Percentiles rank a stretch among this genome's conserved stretches.
Conservation (phyloP, 441 rosid species). For the Monsonia emarginata region DNA sequence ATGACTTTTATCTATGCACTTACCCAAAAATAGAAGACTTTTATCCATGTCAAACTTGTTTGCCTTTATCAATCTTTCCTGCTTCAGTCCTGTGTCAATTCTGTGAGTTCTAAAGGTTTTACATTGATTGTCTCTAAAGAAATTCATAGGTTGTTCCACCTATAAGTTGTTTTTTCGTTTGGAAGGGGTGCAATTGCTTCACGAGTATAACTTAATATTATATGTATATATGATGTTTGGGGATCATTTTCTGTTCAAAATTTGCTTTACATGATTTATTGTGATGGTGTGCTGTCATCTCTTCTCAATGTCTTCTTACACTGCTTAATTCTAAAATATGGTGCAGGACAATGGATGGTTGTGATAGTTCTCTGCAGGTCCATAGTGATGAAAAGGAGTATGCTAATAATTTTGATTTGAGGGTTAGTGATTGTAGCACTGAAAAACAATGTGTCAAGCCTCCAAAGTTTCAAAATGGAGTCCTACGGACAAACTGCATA, state of each 20-base stretch:
- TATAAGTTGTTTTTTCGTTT: neutral
- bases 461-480: conserved; percentile 68
- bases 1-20: neutral
- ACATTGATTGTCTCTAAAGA: neutral
- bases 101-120: neutral
- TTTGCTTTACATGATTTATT: neutral
- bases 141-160: neutral
- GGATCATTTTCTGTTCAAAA: neutral
- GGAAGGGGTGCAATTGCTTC: neutral
- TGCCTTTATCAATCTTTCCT: neutral
- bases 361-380: conserved; percentile 29
- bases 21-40: too few species aligned
- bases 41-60: too few species aligned
- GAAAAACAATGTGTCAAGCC: conserved; percentile 43
- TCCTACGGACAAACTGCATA: conserved; percentile 92
- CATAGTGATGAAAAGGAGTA: conserved; percentile 37
- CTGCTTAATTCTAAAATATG: conserved; percentile 15
- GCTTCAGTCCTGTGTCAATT: neutral
- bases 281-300: neutral
- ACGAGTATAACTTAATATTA: neutral
- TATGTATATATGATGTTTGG: neutral
- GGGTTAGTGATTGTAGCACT: conserved; percentile 27
- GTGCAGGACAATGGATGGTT: conserved; percentile 36
- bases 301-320: neutral
- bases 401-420: conserved; percentile 29